These are phyloP conservation scores for Immersiporthe knoxdaviesiana DNA, from an alignment of 2,329 filamentous ascomycete genomes.

Conservation along the genomic window DNA sequence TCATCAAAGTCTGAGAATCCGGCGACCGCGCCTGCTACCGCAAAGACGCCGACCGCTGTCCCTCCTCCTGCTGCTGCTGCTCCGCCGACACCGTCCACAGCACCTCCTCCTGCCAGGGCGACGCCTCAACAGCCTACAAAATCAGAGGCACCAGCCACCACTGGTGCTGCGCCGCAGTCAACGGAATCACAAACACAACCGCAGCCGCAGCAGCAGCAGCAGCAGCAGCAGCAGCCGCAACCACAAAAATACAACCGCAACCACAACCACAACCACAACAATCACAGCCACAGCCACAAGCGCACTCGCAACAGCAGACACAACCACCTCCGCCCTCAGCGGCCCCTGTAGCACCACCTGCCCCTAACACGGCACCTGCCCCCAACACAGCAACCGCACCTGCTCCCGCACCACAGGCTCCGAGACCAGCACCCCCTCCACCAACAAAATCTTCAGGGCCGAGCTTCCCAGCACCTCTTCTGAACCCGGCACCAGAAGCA, in stretches of 20 bases:
- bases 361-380: constrained; percentile 24
- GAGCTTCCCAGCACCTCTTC: constrained; percentile 31
- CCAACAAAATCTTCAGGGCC: constrained; percentile 35
- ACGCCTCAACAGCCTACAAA: neutral
- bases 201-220: constrained; percentile 19
- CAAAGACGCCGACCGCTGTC: constrained; percentile 30
- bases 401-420: constrained; percentile 25
- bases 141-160: constrained; percentile 27
- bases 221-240: constrained; percentile 27
- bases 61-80: constrained; percentile 31
- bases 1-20: constrained; percentile 33
- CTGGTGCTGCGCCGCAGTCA: constrained; percentile 29
- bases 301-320: constrained; percentile 29
- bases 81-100: constrained; percentile 30
- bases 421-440: constrained; percentile 39
- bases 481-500: constrained; percentile 26
- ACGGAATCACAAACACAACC: constrained; percentile 27
- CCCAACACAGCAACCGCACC: constrained; percentile 27
- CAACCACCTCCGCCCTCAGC: constrained; percentile 9
- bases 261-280: constrained; percentile 17
- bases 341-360: neutral
- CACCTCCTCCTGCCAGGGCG: neutral
- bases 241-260: constrained; percentile 28
- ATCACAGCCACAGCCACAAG: constrained; percentile 23
- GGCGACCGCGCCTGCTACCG: constrained; percentile 33